These are phyloP conservation scores for Oryza glumipatula DNA, from an alignment of 176 grass and related monocot genomes.

Conservation along the genomic window DNA sequence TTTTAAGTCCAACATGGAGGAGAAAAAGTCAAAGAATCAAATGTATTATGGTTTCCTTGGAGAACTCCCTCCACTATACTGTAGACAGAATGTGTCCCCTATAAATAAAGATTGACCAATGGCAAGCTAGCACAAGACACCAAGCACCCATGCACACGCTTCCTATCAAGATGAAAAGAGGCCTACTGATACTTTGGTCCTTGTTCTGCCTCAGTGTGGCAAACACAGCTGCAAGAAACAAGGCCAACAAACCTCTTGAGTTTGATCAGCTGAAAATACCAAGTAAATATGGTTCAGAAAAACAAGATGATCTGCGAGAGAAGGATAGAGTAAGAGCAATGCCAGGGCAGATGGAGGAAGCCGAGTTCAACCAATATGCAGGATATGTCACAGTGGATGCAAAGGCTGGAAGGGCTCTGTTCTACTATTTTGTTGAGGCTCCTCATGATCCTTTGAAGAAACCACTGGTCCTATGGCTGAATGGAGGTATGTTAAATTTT, in stretches of 20 bases:
- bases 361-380: conserved; percentile 62
- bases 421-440: conserved; percentile 82
- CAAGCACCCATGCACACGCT: conserved; percentile 49
- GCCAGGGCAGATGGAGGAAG: conserved; percentile 55
- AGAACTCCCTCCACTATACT: conserved; percentile 38
- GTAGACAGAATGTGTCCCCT: conserved; percentile 43
- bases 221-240: conserved; percentile 32
- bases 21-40: conserved; percentile 52
- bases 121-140: conserved; percentile 44
- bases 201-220: conserved; percentile 49
- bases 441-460: conserved; percentile 44
- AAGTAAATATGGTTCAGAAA: conserved; percentile 34
- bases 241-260: conserved; percentile 42
- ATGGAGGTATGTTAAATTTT: conserved; percentile 58
- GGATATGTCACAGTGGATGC: conserved; percentile 70
- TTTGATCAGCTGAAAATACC: conserved; percentile 39
- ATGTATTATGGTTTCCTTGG: conserved; percentile 51
- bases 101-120: conserved; percentile 64
- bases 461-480: conserved; percentile 78
- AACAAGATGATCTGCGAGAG: conserved; percentile 33
- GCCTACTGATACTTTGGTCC: conserved; percentile 53
- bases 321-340: conserved; percentile 55
- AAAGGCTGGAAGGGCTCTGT: conserved; percentile 62
- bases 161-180: conserved; percentile 60
- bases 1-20: conserved; percentile 47